Conservation (phyloP, 768 basidiomycete species). For the Scleroderma bovista region DNA sequence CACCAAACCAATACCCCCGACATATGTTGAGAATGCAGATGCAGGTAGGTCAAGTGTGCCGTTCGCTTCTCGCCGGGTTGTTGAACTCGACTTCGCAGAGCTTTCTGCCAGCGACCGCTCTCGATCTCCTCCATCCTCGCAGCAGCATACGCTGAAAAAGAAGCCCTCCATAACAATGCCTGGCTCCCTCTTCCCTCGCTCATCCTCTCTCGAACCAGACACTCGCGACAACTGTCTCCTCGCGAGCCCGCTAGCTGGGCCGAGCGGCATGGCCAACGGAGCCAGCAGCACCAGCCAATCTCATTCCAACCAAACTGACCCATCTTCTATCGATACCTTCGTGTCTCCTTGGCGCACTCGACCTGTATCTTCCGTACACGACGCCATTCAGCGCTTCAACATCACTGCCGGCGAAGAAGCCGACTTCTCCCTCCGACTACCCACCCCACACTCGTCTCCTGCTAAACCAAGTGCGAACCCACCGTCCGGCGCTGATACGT, state of each 20-base stretch:
- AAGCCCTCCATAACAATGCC: constrained; percentile 64
- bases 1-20: neutral
- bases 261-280: neutral
- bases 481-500: constrained; percentile 14
- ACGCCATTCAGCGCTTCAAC: constrained; percentile 45
- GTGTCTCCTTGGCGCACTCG: constrained; percentile 30
- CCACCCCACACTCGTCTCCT: constrained; percentile 38
- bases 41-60: constrained; percentile 16
- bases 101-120: constrained; percentile 16
- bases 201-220: constrained; percentile 55
- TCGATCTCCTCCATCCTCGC: constrained; percentile 23
- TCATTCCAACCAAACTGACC: neutral
- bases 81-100: constrained; percentile 13
- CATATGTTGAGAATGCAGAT: constrained; percentile 10
- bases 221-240: constrained; percentile 10
- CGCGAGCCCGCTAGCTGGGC: neutral
- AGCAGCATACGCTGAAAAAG: constrained; percentile 27
- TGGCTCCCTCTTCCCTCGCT: constrained; percentile 71
- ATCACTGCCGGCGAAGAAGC: constrained; percentile 39
- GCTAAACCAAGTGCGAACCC: constrained; percentile 19
- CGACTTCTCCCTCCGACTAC: constrained; percentile 47
- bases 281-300: neutral
- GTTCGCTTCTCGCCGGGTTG: neutral
- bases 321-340: constrained; percentile 11
- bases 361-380: constrained; percentile 38